phyloP scores from a whole-genome alignment of 192 early-diverging fungal species.

The Coemansia sp. region DNA sequence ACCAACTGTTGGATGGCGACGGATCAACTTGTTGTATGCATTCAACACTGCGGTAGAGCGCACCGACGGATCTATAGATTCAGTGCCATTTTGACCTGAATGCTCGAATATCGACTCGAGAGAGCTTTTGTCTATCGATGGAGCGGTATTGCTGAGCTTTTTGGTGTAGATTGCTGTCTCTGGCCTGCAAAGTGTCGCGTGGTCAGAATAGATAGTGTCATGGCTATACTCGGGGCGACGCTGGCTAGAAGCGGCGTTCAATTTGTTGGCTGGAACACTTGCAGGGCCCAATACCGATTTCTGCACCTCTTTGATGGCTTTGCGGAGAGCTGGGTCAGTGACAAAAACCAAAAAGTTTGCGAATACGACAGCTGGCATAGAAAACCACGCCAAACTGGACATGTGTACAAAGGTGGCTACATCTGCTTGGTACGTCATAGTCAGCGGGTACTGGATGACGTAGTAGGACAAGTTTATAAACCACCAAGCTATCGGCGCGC shows the following conservation, averaged over 20 bases:
- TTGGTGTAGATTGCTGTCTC: background rate
- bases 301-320: constrained; percentile 19
- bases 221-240: background rate
- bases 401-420: constrained; percentile 2
- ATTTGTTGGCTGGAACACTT: background rate
- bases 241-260: background rate
- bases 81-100: background rate
- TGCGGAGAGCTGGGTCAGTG: constrained; percentile 26
- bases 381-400: constrained; percentile 9
- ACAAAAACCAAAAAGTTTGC: constrained; percentile 33
- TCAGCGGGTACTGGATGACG: constrained; percentile 15
- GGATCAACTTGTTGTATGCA: constrained; percentile 11
- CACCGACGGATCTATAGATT: background rate
- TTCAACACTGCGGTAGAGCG: constrained; percentile 4
- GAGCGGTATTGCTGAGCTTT: background rate
- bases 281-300: background rate
- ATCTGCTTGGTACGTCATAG: constrained; percentile 23
- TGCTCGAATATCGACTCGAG: constrained; percentile 2
- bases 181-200: background rate
- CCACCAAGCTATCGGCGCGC: constrained; percentile 28
- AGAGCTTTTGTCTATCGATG: background rate
- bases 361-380: constrained; percentile 6
- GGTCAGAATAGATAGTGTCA: background rate
- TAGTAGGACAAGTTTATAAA: constrained; percentile 13
- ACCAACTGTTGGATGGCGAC: constrained; percentile 17